Evolutionary conservation across 345 rosid genomes (phyloP).

Genomic region (Eucalyptus regnans): DNA sequence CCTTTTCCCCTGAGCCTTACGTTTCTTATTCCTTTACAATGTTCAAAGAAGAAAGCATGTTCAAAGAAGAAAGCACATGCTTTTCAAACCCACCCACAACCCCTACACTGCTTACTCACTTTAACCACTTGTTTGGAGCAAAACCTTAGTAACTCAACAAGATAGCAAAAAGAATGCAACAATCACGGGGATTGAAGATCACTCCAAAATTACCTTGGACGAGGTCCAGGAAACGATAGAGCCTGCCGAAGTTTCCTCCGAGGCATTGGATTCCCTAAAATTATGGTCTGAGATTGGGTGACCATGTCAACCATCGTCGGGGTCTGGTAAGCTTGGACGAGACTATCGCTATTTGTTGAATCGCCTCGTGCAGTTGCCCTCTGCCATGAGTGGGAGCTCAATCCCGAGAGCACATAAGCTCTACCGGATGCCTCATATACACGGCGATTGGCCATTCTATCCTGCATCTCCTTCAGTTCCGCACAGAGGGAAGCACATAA

Average conservation of each 20-base stretch:
- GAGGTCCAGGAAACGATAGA: slow-evolving; percentile 55
- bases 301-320: slow-evolving; percentile 95
- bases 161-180: neutral
- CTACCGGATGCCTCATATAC: slow-evolving; percentile 82
- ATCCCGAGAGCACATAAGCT: slow-evolving; percentile 84
- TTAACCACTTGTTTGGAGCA: neutral
- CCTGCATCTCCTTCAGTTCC: slow-evolving; percentile 90
- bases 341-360: slow-evolving; percentile 56
- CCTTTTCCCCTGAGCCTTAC: neutral
- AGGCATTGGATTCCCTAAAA: slow-evolving; percentile 26
- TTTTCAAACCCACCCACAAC: neutral
- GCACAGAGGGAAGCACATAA: slow-evolving; percentile 59
- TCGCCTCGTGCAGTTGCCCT: slow-evolving; percentile 95
- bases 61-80: neutral
- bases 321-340: slow-evolving; percentile 75
- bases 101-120: neutral
- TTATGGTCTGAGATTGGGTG: slow-evolving; percentile 78
- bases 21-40: neutral
- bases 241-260: slow-evolving; percentile 61
- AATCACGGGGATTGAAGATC: neutral
- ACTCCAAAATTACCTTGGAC: slow-evolving; percentile 31
- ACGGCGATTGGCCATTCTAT: slow-evolving; percentile 79
- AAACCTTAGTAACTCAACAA: neutral
- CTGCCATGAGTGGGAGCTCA: slow-evolving; percentile 99
- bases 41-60: neutral